Base-by-base conservation (phyloP, 192 early-diverging fungal genomes). In the Backusella mclennaniae region DNA sequence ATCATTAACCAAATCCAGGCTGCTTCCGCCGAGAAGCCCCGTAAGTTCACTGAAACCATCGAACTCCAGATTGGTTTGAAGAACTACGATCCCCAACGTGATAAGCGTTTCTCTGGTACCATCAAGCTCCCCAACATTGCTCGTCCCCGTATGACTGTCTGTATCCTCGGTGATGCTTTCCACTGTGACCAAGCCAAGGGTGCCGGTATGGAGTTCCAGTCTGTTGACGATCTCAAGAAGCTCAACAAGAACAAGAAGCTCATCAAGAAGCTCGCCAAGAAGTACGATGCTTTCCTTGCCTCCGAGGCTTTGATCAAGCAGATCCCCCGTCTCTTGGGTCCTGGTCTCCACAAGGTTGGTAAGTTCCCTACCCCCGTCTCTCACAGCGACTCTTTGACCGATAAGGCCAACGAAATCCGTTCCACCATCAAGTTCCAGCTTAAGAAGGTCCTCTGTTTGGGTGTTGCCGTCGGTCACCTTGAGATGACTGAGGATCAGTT, bases 211-310 rank as follows among this genome's bases (percentile, higher is more conserved):
- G 94, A 95, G 69, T 95, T 85, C 92, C 90, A 92, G 88, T 95
- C 95, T 68, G 97, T 96, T 79, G 97, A 98, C 44, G 97, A 98
- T 91, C 88, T 98, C 83, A 98, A 98, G 94, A 98, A 98, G 92
- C 90, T 97, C 79, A 97, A 98, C 93, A 98, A 98, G 94, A 98
- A 98, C 93, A 98, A 98, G 94, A 97, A 98, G 94, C 89, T 93
- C 75, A 96, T 98, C 89, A 98, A 98, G 94, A 98, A 97, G 91
- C 92, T 98, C 77, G 97, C 97, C 84, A 96, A 95, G 92, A 96
- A 95, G 87, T 96, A 96, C 89, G 96, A 98, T 89, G 96, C 96
- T 79, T 98, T 98, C 92, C 84, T 98, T 36, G 97, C 97, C 23
- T 97, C 96, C 73, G 97, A 98, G 84, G 92, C 94, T 72, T 88